A percentile compares a stretch with the other conserved stretches of the same genome.
These are phyloP conservation scores for Rhizopogon roseolus DNA, from an alignment of 768 basidiomycete genomes.

Conservation along the genomic window DNA sequence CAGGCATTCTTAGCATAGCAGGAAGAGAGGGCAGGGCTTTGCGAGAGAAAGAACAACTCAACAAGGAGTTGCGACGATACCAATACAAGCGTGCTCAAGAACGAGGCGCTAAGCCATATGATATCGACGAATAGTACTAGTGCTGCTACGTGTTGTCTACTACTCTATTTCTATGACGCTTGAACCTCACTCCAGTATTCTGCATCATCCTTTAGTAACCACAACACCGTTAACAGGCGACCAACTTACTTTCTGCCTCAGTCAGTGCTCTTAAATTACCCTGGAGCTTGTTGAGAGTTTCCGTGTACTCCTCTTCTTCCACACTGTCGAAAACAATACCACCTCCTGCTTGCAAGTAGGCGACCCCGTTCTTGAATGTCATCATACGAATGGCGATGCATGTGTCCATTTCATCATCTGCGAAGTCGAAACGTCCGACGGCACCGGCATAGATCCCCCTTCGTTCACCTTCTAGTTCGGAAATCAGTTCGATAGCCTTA, in stretches of 20 bases:
- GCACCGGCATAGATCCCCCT: slow-evolving; percentile 96
- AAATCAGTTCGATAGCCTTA: slow-evolving; percentile 93
- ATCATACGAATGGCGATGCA: slow-evolving; percentile 99
- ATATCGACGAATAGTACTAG: neutral
- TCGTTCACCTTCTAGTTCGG: slow-evolving; percentile 79
- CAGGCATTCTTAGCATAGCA: slow-evolving; percentile 87
- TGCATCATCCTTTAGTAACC: slow-evolving; percentile 27
- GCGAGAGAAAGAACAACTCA: slow-evolving; percentile 23
- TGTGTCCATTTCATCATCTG: slow-evolving; percentile 91
- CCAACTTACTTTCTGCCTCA: slow-evolving; percentile 76
- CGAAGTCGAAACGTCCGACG: slow-evolving; percentile 97
- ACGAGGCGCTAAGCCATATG: neutral
- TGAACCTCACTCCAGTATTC: slow-evolving; percentile 72
- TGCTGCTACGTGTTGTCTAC: slow-evolving; percentile 13
- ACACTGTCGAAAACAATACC: slow-evolving; percentile 97
- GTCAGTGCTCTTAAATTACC: slow-evolving; percentile 85
- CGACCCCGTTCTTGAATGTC: slow-evolving; percentile 90
- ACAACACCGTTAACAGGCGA: neutral
- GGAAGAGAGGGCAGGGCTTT: slow-evolving; percentile 69
- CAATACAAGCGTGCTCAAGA: slow-evolving; percentile 1
- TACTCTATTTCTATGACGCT: slow-evolving; percentile 30
- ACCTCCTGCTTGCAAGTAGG: slow-evolving; percentile 93
- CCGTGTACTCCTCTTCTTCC: slow-evolving; percentile 95
- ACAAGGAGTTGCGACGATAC: slow-evolving; percentile 5
- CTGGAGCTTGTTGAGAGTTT: slow-evolving; percentile 92